Percentiles rank a stretch among this genome's conserved stretches.
Conservation (phyloP, 192 early-diverging fungal species). For the Phlyctochytrium arcticum region DNA sequence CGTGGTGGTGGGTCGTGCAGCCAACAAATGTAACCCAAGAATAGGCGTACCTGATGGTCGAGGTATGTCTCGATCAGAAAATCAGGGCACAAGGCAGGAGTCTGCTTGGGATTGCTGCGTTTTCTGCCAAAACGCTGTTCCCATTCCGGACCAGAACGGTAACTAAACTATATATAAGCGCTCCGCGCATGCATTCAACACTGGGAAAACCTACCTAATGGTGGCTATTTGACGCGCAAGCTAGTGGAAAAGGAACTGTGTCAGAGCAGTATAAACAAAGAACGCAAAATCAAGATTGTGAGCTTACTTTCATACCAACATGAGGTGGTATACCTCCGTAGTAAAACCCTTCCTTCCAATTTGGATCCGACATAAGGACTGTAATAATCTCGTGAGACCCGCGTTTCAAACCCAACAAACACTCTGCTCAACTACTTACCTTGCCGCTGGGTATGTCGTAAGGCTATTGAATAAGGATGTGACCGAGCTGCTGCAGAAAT, state of each 20-base stretch:
- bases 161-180: slow-evolving; percentile 24
- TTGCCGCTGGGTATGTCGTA: slow-evolving; percentile 89
- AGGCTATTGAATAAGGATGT: slow-evolving; percentile 94
- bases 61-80: slow-evolving; percentile 95
- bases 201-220: slow-evolving; percentile 40
- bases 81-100: slow-evolving; percentile 84
- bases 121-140: slow-evolving; percentile 90
- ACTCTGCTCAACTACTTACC: no score
- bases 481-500: slow-evolving; percentile 92
- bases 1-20: slow-evolving; percentile 65
- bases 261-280: no score
- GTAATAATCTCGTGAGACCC: no score
- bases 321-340: slow-evolving; percentile 85
- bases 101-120: slow-evolving; percentile 64
- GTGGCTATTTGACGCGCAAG: slow-evolving; percentile 91
- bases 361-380: slow-evolving; percentile 91
- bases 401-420: no score
- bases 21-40: slow-evolving; percentile 83
- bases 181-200: neutral
- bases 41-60: slow-evolving; percentile 64
- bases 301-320: slow-evolving; percentile 80
- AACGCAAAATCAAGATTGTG: neutral
- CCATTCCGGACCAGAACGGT: slow-evolving; percentile 98
- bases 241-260: no score
- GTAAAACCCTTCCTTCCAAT: slow-evolving; percentile 93